Evolutionary conservation across 306 rosid species (phyloP), one percentile per base, ranked within the genome.

Genomic region (Alnus glutinosa): DNA sequence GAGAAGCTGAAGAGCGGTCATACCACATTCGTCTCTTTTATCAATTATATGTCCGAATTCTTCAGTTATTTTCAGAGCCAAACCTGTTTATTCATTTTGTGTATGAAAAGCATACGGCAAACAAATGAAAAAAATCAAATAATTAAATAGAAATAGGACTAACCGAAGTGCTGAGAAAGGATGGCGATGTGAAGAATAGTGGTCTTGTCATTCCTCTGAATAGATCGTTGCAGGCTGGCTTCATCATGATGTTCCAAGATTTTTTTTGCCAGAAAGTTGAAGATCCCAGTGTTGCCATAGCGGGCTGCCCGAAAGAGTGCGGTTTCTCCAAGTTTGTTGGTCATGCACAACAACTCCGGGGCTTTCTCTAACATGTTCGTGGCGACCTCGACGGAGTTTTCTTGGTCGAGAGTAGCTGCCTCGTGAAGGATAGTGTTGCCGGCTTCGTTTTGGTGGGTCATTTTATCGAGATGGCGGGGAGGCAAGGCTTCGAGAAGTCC

Each of bases 1-100:
- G 42, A 62, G 44, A 34, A 30, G 69, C 69, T 62, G 44, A 12
- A 62, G 69, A 32, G n/a, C 69, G 8, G 69, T 62, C 69, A 62
- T 30, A 18, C 69, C 44, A 62, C 9, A 44, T 11, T 62, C 18
- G 69, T 62, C 69, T 32, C 18, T 32, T 62, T 62, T 8, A 30
- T 13, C 16, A 62, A 62, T 15, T 62, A 62, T 10, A 62, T 62
- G 8, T 13, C 12, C 5, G 46, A 30, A 62, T 16, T 2, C n/a
- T 62, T 0, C 1, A 5, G 69, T 46, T 4, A 62, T 62, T 32
- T 62, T 4, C 46, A 62, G 3, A 11, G 46, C 69, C 18, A 62
- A 32, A 62, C 3, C 46, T 62, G 69, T 12, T 23, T 59, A 28
- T 11, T 37, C 16, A 4, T 28, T 34, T 34, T 34, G 37, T 34